Base-by-base conservation (phyloP, 2,329 filamentous ascomycete genomes). In the Cephalotrichum gorgonifer region DNA sequence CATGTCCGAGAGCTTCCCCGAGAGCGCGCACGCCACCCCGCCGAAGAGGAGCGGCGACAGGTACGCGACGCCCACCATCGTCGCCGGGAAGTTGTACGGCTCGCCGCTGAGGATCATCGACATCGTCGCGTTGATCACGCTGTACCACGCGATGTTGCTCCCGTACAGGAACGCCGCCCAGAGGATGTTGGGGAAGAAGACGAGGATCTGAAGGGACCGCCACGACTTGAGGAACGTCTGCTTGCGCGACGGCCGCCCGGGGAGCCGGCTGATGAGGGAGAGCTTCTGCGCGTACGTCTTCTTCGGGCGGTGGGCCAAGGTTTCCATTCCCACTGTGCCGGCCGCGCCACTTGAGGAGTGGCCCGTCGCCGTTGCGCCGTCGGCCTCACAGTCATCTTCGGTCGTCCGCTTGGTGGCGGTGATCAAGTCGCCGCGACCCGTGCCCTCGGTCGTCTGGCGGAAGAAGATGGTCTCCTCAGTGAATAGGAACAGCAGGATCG, bases 391-490 rank as follows among this genome's bases (percentile, higher is more conserved):
- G 8, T 44, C n/a, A n/a, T n/a, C n/a, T n/a, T n/a, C n/a, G 42
- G 22, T 50, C 49, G 30, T 55, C 53, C 12, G 28, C 43, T 59
- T 47, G 44, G 15, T 35, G 17, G 11, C 28, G n/a, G 26, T 43
- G 2, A 12, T 22, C 20, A 20, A 38, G 20, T 41, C 52, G 52
- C 33, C 31, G 14, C 15, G 30, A 20, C 4, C 44, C 28, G 12
- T 30, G 28, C 14, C 23, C 15, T 15, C 20, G 17, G 27, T 15
- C 15, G 31, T 20, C 9, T 38, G 15, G 11, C 44, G 25, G 44
- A 28, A 28, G 44, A 81, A 82, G 14, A 72, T 71, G 6, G 76
- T 78, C 57, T 83, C 78, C 53, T 81, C 78, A 52, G 79, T 75
- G 55, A 81, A 75, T 51, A 81, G 63, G 56, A 81, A 78, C 1